phyloP scores from a whole-genome alignment of 208 protist species.

The Porcisia deanei region DNA sequence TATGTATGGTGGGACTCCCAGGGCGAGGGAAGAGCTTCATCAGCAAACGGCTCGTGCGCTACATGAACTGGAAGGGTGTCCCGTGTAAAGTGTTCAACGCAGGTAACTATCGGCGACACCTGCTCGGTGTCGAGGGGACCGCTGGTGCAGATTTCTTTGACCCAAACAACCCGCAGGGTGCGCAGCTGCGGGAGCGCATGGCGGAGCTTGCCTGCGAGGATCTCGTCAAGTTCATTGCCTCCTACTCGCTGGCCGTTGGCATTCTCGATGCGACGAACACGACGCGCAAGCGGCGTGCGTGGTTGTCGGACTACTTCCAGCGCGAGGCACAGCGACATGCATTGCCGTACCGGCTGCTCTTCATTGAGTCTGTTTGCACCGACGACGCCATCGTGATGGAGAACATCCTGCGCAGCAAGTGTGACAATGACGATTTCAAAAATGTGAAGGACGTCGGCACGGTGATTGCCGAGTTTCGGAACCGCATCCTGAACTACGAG shows the following conservation, averaged over 20 bases:
- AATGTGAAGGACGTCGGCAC: slow-evolving; percentile 71
- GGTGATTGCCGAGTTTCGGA: slow-evolving; percentile 81
- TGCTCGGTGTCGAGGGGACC: slow-evolving; percentile 82
- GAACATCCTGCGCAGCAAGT: slow-evolving; percentile 90
- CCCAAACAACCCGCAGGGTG: slow-evolving; percentile 70
- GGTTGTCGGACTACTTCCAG: slow-evolving; percentile 71
- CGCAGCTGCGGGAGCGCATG: slow-evolving; percentile 84
- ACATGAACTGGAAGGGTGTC: slow-evolving; percentile 93
- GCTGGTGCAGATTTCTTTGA: slow-evolving; percentile 72
- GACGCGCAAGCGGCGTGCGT: slow-evolving; percentile 62
- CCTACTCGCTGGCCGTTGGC: slow-evolving; percentile 70
- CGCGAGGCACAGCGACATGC: slow-evolving; percentile 33
- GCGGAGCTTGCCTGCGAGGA: slow-evolving; percentile 84
- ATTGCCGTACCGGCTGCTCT: slow-evolving; percentile 80
- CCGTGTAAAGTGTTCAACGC: slow-evolving; percentile 91
- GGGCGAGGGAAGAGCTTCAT: slow-evolving; percentile 92
- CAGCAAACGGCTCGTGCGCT: slow-evolving; percentile 75
- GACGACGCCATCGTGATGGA: slow-evolving; percentile 88
- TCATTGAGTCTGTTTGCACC: slow-evolving; percentile 93
- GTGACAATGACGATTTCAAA: slow-evolving; percentile 91
- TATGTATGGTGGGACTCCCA: slow-evolving; percentile 90
- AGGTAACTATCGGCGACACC: slow-evolving; percentile 80
- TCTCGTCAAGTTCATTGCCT: slow-evolving; percentile 74
- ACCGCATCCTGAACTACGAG: slow-evolving; percentile 86
- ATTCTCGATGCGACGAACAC: slow-evolving; percentile 94